Conservation (phyloP, 2,329 filamentous ascomycete genomes). For the Ilyonectria sp. region DNA sequence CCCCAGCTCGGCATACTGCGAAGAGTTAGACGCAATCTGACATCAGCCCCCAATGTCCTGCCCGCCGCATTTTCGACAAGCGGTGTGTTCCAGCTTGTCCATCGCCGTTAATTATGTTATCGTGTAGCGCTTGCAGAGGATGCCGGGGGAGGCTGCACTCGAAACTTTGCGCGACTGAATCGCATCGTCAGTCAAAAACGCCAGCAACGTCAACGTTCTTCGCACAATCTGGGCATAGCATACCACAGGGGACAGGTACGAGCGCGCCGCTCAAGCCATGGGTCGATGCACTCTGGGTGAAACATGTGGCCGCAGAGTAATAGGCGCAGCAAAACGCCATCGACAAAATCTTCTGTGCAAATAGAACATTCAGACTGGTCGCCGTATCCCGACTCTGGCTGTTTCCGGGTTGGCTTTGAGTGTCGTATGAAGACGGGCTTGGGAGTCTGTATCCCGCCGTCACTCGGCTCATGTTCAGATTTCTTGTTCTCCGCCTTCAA, state of each 20-base stretch:
- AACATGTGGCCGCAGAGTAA: constrained; percentile 37
- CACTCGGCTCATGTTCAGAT: background rate
- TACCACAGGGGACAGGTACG: constrained; percentile 41
- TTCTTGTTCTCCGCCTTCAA: background rate
- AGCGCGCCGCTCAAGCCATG: constrained; percentile 35
- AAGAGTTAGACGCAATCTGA: background rate
- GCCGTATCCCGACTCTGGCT: background rate
- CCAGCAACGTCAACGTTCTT: background rate
- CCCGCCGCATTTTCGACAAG: background rate
- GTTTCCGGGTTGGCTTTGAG: background rate
- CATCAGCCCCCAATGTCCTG: background rate
- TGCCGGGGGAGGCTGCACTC: background rate
- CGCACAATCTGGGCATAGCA: background rate
- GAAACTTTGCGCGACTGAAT: background rate
- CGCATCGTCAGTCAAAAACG: background rate
- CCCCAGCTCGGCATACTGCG: background rate
- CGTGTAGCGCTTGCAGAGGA: background rate
- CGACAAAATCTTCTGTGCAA: constrained; percentile 31
- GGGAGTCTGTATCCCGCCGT: background rate
- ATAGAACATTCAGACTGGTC: constrained; percentile 19
- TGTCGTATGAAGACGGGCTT: background rate
- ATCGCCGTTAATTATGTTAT: background rate
- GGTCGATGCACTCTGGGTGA: constrained; percentile 40
- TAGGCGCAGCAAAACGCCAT: constrained; percentile 3
- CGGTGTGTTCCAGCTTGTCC: background rate